Percentiles rank a stretch among this genome's conserved stretches.
Conservation (phyloP, 202 grass and related monocot genomes). For the Zoysia matrella region DNA sequence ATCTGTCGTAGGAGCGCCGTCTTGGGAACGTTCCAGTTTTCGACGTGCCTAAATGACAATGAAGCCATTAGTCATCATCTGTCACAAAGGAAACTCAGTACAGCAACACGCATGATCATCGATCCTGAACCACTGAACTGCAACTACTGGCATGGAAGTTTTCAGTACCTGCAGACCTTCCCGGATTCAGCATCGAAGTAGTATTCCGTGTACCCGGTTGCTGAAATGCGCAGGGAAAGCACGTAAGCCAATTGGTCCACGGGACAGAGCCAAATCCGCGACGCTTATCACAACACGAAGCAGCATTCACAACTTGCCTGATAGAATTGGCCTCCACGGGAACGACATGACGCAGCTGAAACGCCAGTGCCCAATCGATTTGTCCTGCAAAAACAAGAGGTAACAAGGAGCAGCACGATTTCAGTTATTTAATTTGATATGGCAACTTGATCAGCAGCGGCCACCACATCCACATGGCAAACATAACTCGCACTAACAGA, state of each 20-base stretch:
- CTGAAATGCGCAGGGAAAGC: constrained; percentile 35
- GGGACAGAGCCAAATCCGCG: not conserved
- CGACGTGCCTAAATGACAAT: constrained; percentile 64
- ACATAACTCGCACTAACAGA: not conserved
- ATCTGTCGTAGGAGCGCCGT: constrained; percentile 88
- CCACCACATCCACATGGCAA: not conserved
- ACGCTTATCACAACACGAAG: not conserved
- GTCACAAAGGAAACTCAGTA: too few relatives aligned
- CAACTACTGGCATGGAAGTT: not conserved
- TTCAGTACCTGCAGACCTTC: constrained; percentile 72
- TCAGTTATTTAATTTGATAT: not conserved
- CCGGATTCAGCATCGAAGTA: constrained; percentile 73
- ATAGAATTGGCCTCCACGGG: constrained; percentile 93
- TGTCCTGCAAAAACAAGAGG: constrained; percentile 58
- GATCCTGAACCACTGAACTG: not conserved
- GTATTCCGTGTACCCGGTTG: constrained; percentile 93
- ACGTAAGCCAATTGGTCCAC: not conserved
- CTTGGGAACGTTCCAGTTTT: constrained; percentile 95
- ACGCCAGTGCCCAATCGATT: constrained; percentile 89
- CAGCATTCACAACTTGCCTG: constrained; percentile 47
- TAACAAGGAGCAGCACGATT: not conserved
- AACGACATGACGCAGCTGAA: constrained; percentile 98
- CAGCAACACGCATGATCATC: too few relatives aligned
- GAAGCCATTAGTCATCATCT: not conserved
- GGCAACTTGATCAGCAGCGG: not conserved